phyloP scores from a whole-genome alignment of 768 basidiomycete genomes.

The Termitomyces sp. region DNA sequence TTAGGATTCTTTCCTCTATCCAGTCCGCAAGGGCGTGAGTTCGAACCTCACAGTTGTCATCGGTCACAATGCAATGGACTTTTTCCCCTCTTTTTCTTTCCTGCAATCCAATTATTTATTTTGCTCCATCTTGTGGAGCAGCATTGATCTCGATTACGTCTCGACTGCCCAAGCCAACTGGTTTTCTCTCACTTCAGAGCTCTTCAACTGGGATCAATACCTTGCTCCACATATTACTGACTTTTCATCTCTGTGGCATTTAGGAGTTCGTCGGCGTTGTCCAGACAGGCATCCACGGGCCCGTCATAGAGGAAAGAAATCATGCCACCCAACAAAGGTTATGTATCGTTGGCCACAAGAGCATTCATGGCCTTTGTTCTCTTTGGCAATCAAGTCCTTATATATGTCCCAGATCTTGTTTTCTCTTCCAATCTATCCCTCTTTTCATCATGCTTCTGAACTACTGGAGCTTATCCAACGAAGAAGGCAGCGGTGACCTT shows the following conservation, averaged over 20 bases:
- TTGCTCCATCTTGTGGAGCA: too few species aligned
- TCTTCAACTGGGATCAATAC: too few species aligned
- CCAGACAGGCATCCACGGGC: neutral
- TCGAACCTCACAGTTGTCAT: constrained; percentile 9
- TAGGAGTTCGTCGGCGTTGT: too few species aligned
- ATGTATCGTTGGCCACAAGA: neutral
- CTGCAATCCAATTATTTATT: too few species aligned
- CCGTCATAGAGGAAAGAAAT: neutral
- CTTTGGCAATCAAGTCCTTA: neutral
- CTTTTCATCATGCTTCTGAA: neutral
- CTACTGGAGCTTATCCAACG: neutral
- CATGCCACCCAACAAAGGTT: neutral
- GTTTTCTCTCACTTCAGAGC: too few species aligned
- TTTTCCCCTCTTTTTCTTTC: too few species aligned
- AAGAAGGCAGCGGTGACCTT: neutral
- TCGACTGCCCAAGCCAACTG: too few species aligned
- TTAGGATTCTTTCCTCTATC: constrained; percentile 24
- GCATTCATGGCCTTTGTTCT: neutral
- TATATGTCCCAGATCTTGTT: neutral
- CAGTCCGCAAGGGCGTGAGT: constrained; percentile 8
- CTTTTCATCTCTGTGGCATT: too few species aligned
- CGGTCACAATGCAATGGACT: too few species aligned
- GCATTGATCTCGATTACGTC: too few species aligned
- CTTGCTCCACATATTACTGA: neutral
- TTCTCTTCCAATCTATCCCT: neutral